Conservation (phyloP, 2,329 filamentous ascomycete genomes). For the Penicillium sp. region DNA sequence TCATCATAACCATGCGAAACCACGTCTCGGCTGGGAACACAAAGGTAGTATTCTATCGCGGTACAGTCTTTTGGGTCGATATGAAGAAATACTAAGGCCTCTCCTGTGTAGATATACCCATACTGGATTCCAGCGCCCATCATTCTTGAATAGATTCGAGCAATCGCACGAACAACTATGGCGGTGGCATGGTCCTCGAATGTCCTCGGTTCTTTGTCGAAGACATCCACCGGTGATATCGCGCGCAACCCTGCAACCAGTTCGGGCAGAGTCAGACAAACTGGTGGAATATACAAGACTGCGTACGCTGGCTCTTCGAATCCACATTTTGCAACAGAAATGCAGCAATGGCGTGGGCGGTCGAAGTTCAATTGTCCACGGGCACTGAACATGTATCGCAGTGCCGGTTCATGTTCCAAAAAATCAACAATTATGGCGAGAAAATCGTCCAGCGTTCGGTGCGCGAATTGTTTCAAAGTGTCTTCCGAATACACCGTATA, state of each 20-base stretch:
- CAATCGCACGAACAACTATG: constrained; percentile 27
- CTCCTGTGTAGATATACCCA: constrained; percentile 31
- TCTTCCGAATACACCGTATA: background rate
- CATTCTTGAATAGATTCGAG: constrained; percentile 34
- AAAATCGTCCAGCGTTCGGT: background rate
- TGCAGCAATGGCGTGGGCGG: background rate
- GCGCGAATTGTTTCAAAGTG: background rate
- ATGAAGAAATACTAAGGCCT: constrained; percentile 32
- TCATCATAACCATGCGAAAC: constrained; percentile 1
- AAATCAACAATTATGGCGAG: background rate
- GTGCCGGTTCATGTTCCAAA: background rate
- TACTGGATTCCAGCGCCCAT: constrained; percentile 20
- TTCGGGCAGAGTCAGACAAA: constrained; percentile 25
- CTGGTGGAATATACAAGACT: constrained; percentile 30
- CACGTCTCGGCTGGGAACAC: constrained; percentile 27
- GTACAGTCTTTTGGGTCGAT: constrained; percentile 24
- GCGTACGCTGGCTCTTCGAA: constrained; percentile 19
- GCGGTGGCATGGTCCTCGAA: constrained; percentile 26
- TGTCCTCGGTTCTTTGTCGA: constrained; percentile 24
- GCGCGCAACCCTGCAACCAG: constrained; percentile 26
- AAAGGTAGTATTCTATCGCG: constrained; percentile 25
- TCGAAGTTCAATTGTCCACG: background rate
- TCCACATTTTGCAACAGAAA: background rate
- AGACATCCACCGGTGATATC: constrained; percentile 27
- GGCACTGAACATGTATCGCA: background rate